phyloP scores from a whole-genome alignment of 2,329 filamentous ascomycete genomes.

The Chaetomium strumarium region DNA sequence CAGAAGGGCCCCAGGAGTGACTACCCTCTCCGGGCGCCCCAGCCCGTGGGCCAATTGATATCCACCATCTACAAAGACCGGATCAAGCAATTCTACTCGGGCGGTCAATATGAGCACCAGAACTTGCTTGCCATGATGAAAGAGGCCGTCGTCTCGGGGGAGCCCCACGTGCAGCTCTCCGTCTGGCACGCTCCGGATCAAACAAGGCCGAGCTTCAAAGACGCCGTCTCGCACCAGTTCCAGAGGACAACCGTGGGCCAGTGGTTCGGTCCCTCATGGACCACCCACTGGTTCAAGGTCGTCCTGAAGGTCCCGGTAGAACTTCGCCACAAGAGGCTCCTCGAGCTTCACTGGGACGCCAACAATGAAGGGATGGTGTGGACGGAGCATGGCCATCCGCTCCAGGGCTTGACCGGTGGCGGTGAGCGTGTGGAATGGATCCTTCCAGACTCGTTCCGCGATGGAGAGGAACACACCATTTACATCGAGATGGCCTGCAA shows the following conservation, averaged over 20 bases:
- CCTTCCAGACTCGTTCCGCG: constrained; percentile 71
- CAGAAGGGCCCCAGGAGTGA: constrained; percentile 41
- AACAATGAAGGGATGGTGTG: constrained; percentile 94
- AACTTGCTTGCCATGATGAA: constrained; percentile 72
- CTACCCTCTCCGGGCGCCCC: constrained; percentile 47
- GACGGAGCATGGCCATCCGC: constrained; percentile 79
- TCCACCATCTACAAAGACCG: constrained; percentile 78
- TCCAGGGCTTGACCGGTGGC: constrained; percentile 87
- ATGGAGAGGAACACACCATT: constrained; percentile 80
- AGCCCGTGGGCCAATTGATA: constrained; percentile 71
- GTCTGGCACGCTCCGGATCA: constrained; percentile 80
- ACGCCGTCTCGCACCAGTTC: constrained; percentile 72
- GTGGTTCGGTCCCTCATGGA: constrained; percentile 89
- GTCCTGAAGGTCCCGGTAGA: constrained; percentile 69
- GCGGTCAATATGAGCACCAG: constrained; percentile 70
- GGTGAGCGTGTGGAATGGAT: constrained; percentile 90
- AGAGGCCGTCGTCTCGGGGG: constrained; percentile 60
- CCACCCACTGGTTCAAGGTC: constrained; percentile 95
- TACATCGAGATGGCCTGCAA: constrained; percentile 99
- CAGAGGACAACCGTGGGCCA: constrained; percentile 67
- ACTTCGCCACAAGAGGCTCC: constrained; percentile 66
- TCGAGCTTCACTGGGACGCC: constrained; percentile 97
- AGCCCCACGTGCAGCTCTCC: constrained; percentile 73
- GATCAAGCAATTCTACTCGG: constrained; percentile 71
- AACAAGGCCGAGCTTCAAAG: constrained; percentile 76